phyloP scores from a whole-genome alignment of 2,329 filamentous ascomycete species.

The Cytospora chrysosperma region DNA sequence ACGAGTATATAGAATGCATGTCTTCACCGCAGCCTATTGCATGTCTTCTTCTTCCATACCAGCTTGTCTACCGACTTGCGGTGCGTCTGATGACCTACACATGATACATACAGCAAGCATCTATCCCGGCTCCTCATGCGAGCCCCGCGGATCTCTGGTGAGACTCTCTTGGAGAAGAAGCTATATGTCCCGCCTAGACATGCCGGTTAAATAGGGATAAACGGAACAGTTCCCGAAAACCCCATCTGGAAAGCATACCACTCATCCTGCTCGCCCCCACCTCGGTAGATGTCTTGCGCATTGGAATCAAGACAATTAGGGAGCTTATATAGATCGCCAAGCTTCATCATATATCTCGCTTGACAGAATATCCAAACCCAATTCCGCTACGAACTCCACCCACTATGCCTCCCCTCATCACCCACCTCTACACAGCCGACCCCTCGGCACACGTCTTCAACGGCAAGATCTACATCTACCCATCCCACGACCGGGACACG shows the following conservation, averaged over 20 bases:
- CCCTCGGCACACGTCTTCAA: constrained; percentile 81
- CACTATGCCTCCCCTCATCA: constrained; percentile 62
- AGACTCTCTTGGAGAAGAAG: constrained; percentile 1
- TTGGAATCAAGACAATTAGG: no score
- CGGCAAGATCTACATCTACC: constrained; percentile 73
- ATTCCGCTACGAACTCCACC: no score
- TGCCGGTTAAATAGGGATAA: constrained; percentile 16
- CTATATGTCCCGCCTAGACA: background rate
- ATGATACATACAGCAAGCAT: background rate
- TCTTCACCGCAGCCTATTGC: background rate
- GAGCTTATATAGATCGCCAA: background rate
- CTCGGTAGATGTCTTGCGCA: background rate
- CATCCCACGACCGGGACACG: constrained; percentile 76
- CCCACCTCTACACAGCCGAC: constrained; percentile 76
- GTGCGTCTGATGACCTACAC: background rate
- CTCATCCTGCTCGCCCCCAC: background rate
- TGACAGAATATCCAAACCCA: no score
- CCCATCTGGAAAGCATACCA: constrained; percentile 22
- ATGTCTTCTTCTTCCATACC: background rate
- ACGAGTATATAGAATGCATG: background rate
- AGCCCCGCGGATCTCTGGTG: background rate
- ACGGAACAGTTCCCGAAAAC: background rate
- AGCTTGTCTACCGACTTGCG: no score
- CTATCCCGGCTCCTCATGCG: background rate
- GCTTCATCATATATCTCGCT: background rate